Evolutionary conservation across 2,329 filamentous ascomycete species (phyloP).

Genomic region (Pseudogymnoascus sp.): DNA sequence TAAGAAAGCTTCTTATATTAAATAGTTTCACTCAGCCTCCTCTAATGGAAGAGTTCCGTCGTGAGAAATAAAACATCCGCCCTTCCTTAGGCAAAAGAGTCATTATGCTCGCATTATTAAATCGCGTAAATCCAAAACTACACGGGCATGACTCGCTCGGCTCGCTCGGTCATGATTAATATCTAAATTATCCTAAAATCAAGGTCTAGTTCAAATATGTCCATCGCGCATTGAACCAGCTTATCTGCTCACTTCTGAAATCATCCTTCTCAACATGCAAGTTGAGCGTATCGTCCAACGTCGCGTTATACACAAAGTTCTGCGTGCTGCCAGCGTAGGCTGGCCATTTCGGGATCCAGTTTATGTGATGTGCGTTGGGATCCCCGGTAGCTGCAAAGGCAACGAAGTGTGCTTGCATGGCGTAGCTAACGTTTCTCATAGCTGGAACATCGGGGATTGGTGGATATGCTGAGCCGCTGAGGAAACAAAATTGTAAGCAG

Average conservation of each 20-base stretch:
- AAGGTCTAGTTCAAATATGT: constrained; percentile 26
- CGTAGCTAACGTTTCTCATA: constrained; percentile 13
- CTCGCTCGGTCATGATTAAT: background rate
- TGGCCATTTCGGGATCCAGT: constrained; percentile 8
- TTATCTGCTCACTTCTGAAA: constrained; percentile 1
- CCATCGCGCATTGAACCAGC: constrained; percentile 36
- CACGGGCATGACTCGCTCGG: background rate
- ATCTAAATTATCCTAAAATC: background rate
- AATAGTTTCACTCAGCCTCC: background rate
- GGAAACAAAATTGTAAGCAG: background rate
- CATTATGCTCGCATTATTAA: background rate
- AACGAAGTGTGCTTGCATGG: constrained; percentile 12
- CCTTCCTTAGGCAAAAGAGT: background rate
- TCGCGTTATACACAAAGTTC: constrained; percentile 11
- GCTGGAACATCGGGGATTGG: constrained; percentile 9
- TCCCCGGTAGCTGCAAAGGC: constrained; percentile 7
- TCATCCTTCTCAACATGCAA: constrained; percentile 10
- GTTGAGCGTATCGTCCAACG: constrained; percentile 4
- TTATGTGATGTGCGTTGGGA: constrained; percentile 9
- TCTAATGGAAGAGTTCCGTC: too few species aligned
- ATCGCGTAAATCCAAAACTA: background rate
- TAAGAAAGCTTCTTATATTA: background rate
- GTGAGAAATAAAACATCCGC: background rate
- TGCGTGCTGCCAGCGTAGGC: background rate
- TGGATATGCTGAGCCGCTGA: constrained; percentile 8